A percentile compares a stretch with the other conserved stretches of the same genome.
Evolutionary conservation across 306 rosid genomes (phyloP).

Genomic region (Cucumis hystrix): DNA sequence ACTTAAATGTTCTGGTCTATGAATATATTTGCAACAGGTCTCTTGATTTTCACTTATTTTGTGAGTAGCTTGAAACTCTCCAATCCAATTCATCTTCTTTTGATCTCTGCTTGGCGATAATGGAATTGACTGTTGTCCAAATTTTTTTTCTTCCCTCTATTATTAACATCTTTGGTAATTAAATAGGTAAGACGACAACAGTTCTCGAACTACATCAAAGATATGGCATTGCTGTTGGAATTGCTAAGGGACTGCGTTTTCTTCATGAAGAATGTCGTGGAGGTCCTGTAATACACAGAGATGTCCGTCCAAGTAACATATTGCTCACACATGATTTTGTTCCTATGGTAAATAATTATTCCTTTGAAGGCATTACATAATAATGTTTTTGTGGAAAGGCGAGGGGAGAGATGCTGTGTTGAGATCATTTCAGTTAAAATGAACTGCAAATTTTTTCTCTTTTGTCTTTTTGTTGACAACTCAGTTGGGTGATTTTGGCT

Average conservation of each 20-base stretch:
- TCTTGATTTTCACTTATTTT: slow-evolving; percentile 76
- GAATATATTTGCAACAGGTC: slow-evolving; percentile 78
- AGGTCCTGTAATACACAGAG: slow-evolving; percentile 78
- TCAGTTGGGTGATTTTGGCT: slow-evolving; percentile 85
- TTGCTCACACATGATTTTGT: slow-evolving; percentile 75
- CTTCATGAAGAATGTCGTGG: slow-evolving; percentile 88
- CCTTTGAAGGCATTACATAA: too few species aligned
- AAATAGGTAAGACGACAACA: slow-evolving; percentile 29
- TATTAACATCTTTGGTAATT: background rate
- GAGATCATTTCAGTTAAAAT: too few species aligned
- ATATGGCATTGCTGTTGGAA: slow-evolving; percentile 72
- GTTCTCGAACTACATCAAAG: slow-evolving; percentile 75
- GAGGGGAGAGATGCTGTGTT: too few species aligned
- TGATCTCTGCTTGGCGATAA: background rate
- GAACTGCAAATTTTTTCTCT: too few species aligned
- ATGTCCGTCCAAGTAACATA: slow-evolving; percentile 77
- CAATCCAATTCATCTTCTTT: background rate
- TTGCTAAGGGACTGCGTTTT: slow-evolving; percentile 81
- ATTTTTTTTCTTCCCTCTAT: background rate
- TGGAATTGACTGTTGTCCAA: background rate
- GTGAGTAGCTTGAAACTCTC: slow-evolving; percentile 22
- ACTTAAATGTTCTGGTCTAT: slow-evolving; percentile 53
- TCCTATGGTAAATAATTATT: slow-evolving; percentile 50
- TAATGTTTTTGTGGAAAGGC: too few species aligned
- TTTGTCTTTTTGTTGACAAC: background rate